Percentiles rank a stretch among this genome's conserved stretches.
phyloP scores from a whole-genome alignment of 2,329 filamentous ascomycete genomes.

The Amauroascus verrucosus region DNA sequence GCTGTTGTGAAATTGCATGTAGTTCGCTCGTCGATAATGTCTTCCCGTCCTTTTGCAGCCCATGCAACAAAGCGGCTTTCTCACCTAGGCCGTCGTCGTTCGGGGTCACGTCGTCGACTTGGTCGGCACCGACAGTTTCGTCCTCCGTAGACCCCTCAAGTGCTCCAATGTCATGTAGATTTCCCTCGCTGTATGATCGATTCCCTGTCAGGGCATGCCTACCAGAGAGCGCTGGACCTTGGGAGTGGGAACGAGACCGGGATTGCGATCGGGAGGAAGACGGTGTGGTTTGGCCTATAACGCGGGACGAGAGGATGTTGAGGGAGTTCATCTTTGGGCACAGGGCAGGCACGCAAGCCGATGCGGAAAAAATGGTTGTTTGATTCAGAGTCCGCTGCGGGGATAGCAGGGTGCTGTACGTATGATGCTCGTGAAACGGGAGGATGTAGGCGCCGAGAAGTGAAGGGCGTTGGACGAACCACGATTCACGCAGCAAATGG shows the following conservation, averaged over 20 bases:
- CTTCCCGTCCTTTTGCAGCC: constrained; percentile 29
- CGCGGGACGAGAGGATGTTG: constrained; percentile 82
- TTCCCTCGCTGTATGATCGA: constrained; percentile 36
- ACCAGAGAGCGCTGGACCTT: constrained; percentile 36
- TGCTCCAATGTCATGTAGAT: constrained; percentile 26
- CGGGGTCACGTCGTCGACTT: constrained; percentile 29
- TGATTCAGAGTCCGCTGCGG: background rate
- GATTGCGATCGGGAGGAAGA: constrained; percentile 33
- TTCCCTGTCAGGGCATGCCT: constrained; percentile 30
- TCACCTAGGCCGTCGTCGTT: constrained; percentile 44
- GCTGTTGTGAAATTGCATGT: constrained; percentile 53
- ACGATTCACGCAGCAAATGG: no score
- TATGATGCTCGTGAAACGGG: no score
- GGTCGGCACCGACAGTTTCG: constrained; percentile 29
- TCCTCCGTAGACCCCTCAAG: constrained; percentile 22
- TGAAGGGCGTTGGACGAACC: no score
- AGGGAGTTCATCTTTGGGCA: constrained; percentile 81
- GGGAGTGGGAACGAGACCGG: constrained; percentile 46
- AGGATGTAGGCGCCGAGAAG: no score
- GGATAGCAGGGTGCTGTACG: no score
- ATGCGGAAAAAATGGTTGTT: background rate
- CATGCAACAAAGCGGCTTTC: constrained; percentile 55
- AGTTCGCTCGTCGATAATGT: constrained; percentile 30
- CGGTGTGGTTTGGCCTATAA: constrained; percentile 51
- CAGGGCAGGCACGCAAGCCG: constrained; percentile 37